These are phyloP conservation scores for Epichloe bromicola DNA, from an alignment of 2,329 filamentous ascomycete genomes.

Conservation along the genomic window DNA sequence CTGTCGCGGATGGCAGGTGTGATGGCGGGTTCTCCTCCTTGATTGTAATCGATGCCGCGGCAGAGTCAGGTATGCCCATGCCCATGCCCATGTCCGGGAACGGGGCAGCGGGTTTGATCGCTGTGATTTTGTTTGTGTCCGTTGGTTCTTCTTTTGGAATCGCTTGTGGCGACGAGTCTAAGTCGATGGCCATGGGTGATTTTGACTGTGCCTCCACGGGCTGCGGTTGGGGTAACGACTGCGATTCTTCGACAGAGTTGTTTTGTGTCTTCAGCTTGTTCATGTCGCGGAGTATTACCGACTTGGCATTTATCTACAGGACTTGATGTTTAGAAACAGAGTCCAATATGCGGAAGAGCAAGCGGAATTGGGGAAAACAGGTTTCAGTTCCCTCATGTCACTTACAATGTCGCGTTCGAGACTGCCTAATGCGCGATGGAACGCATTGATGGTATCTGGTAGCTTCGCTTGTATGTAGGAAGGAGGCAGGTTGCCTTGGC, in stretches of 20 bases:
- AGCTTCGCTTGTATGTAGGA: conserved; percentile 28
- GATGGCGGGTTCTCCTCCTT: conserved; percentile 12
- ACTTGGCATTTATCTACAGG: conserved; percentile 33
- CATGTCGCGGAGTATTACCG: conserved; percentile 41
- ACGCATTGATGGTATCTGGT: conserved; percentile 31
- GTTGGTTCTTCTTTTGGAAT: conserved; percentile 17
- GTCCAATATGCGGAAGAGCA: not conserved
- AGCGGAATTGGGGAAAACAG: not conserved
- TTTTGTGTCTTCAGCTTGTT: conserved; percentile 23
- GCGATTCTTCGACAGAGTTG: conserved; percentile 8
- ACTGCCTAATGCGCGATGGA: conserved; percentile 42
- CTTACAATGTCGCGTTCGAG: conserved; percentile 45
- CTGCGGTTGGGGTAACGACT: conserved; percentile 8
- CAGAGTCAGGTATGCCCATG: conserved; percentile 19
- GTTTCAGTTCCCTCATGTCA: not conserved
- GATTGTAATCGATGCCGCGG: conserved; percentile 8
- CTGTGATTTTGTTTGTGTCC: conserved; percentile 18
- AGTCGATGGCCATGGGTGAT: conserved; percentile 23
- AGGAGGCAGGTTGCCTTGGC: conserved; percentile 23
- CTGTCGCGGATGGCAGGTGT: not conserved
- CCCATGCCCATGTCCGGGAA: conserved; percentile 44
- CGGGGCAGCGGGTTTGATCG: conserved; percentile 30
- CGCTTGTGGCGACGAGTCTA: conserved; percentile 21
- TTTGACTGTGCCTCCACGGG: conserved; percentile 23
- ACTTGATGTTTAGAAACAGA: not conserved